Evolutionary conservation across 495 filamentous ascomycete species (phyloP), one percentile per base, ranked within the genome.

Genomic region (Penicillium longicatenatum): DNA sequence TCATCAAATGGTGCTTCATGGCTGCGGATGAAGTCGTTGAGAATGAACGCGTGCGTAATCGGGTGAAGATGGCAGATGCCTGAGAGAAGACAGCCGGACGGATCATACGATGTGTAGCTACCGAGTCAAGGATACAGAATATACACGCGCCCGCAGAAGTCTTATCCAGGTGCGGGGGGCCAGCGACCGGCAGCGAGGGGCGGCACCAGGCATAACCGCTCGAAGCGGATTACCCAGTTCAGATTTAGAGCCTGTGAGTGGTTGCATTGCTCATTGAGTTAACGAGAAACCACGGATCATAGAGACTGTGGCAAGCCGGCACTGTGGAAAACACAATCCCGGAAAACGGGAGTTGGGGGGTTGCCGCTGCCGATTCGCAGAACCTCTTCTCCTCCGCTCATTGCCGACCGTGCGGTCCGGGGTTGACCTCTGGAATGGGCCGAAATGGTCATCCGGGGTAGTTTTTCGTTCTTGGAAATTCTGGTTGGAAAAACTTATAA

Each of bases 1-100:
- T 80, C 88, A 92, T 91, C 69, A 92, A 77, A 77, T 91, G 88
- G 69, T 92, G 89, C 67, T 87, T 77, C 79, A 89, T 89, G 72
- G 77, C 84, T 63, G 52, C 42, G 54, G 44, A n/a, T 39, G 67
- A 16, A 11, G 61, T 49, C 7, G 57, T 44, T 9, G 61, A 60
- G 19, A 69, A 69, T n/a, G 44, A 37, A 31, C 63, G 58, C 48
- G 37, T 12, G 14, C 46, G 30, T 26, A 17, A 51, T 14, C 8
- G 42, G 35, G 41, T 43, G 31, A 49, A 33, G 22, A 50, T 35
- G 52, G 48, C 52, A 29, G 43, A 37, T 63, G 54, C 37, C 52
- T 37, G 44, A n/a, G 39, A 22, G 29, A 35, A 44, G 19, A 48
- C 46, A 45, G 33, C 20, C 17, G 62, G 31, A 31, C 43, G 47